Conservation (phyloP, 1,284 basidiomycete genomes). For the Marasmius oreades region DNA sequence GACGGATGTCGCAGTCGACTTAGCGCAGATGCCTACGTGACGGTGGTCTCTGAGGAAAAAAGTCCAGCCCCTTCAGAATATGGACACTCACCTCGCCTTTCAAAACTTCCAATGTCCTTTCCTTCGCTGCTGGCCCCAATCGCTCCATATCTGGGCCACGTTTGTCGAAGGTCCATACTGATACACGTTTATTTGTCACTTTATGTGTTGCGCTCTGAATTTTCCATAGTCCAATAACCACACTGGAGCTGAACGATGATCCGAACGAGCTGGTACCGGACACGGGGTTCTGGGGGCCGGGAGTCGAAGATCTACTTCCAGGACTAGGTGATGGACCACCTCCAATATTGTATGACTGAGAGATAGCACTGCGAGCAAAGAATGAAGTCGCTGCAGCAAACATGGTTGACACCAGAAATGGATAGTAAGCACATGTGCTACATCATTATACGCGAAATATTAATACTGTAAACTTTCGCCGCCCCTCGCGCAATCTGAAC, state of each 20-base stretch:
- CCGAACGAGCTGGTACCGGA: constrained; percentile 32
- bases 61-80: constrained; percentile 12
- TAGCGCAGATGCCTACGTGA: constrained; percentile 74
- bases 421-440: too few relatives aligned
- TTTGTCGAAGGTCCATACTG: constrained; percentile 90
- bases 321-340: constrained; percentile 26
- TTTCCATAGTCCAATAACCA: constrained; percentile 84
- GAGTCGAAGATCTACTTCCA: constrained; percentile 60
- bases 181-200: constrained; percentile 83
- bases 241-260: constrained; percentile 45
- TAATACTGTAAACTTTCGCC: too few relatives aligned
- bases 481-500: not conserved
- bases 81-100: constrained; percentile 75
- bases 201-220: constrained; percentile 85
- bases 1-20: constrained; percentile 90
- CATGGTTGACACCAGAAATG: constrained; percentile 39
- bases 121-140: constrained; percentile 57
- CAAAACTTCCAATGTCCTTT: constrained; percentile 76
- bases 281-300: constrained; percentile 46
- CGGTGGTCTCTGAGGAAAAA: constrained; percentile 8
- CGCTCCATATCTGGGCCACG: constrained; percentile 70
- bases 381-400: constrained; percentile 89
- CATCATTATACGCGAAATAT: too few relatives aligned
- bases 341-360: constrained; percentile 78
- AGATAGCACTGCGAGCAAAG: constrained; percentile 83